Evolutionary conservation across 2,329 filamentous ascomycete genomes (phyloP).

Genomic region (Dothiorella sarmentorum): DNA sequence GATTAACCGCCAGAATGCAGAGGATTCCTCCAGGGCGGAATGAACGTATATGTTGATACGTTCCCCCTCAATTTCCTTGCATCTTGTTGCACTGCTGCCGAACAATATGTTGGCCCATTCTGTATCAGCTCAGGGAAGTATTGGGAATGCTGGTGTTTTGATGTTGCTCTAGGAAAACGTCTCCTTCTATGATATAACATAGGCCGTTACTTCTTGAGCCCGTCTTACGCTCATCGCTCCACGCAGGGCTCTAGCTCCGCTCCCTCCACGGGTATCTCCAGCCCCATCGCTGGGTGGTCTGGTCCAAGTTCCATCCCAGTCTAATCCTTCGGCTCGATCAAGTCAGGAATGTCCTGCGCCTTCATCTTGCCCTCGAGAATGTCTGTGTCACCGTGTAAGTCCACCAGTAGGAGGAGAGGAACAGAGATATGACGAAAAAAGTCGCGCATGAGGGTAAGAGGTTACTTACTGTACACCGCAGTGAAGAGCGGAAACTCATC

Average conservation of each 20-base stretch:
- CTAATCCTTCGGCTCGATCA: conserved; percentile 42
- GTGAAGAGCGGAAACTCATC: conserved; percentile 89
- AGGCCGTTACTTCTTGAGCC: not conserved
- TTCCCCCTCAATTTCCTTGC: not conserved
- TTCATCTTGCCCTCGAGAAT: conserved; percentile 74
- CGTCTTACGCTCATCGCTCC: not conserved
- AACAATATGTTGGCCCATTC: not conserved
- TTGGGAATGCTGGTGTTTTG: not conserved
- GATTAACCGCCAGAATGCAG: not conserved
- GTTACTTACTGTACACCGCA: conserved; percentile 64
- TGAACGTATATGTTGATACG: not conserved
- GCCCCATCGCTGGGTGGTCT: not conserved
- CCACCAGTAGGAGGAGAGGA: not conserved
- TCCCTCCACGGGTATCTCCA: not conserved
- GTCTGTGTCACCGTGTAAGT: conserved; percentile 40
- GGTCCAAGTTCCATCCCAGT: not conserved
- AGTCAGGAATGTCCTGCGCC: conserved; percentile 74
- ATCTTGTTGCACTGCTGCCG: not conserved
- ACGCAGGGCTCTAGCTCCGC: not conserved
- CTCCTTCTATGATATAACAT: not conserved
- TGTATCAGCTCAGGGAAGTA: not conserved
- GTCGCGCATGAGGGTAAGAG: no score
- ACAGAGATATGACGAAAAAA: no score
- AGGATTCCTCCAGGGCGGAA: not conserved
- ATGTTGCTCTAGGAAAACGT: conserved; percentile 6